Conservation (phyloP, 192 early-diverging fungal species). For the Coemansia pectinata region DNA sequence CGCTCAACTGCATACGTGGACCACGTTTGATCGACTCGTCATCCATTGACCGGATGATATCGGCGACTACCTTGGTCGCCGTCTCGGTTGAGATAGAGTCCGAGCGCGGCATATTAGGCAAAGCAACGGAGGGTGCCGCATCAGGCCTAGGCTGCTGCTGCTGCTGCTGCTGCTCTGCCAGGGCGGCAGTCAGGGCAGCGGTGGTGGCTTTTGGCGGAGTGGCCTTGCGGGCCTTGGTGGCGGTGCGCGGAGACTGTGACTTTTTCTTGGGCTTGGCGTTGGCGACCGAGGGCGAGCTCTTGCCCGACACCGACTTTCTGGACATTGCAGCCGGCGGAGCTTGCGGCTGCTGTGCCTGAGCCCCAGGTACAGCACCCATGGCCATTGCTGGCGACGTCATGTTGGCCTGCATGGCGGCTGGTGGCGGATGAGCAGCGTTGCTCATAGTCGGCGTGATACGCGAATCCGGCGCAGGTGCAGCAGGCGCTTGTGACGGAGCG, state of each 20-base stretch:
- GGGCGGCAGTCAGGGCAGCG: not conserved
- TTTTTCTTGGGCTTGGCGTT: slow-evolving; percentile 47
- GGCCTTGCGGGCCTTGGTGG: slow-evolving; percentile 38
- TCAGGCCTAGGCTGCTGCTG: not conserved
- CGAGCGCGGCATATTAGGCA: slow-evolving; percentile 9
- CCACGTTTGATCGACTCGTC: not conserved
- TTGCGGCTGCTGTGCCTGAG: not conserved
- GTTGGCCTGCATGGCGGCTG: slow-evolving; percentile 14
- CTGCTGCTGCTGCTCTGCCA: not conserved
- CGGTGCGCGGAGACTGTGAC: slow-evolving; percentile 45
- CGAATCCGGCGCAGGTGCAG: not conserved
- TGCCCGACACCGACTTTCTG: slow-evolving; percentile 30
- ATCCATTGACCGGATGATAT: slow-evolving; percentile 10
- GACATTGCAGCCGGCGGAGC: slow-evolving; percentile 2
- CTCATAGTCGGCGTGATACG: slow-evolving; percentile 4
- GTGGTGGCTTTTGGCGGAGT: slow-evolving; percentile 9
- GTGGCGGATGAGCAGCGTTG: not conserved
- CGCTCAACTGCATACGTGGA: slow-evolving; percentile 15
- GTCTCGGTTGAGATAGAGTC: slow-evolving; percentile 33
- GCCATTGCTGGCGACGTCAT: slow-evolving; percentile 30
- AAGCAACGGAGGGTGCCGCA: not conserved
- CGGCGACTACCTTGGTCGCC: slow-evolving; percentile 24
- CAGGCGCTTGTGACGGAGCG: not conserved
- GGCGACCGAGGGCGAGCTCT: slow-evolving; percentile 32
- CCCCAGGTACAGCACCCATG: slow-evolving; percentile 6